Evolutionary conservation across 129 eudicot species (phyloP).

Genomic region (Artemisia annua): DNA sequence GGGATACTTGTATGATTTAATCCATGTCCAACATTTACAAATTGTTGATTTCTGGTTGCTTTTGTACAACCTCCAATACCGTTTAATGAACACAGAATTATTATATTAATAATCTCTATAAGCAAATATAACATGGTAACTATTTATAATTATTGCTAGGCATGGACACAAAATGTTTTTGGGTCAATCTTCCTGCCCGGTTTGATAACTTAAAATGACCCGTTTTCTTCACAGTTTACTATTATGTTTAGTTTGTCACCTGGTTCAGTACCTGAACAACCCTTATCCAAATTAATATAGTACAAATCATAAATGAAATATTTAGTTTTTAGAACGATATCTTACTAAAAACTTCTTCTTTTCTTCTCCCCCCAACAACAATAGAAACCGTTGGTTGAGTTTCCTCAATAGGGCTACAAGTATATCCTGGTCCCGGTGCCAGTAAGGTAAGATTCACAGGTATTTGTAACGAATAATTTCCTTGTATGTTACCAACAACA

Average conservation of each 20-base stretch:
- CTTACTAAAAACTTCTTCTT: slow-evolving; percentile 80
- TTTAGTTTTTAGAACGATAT: background rate
- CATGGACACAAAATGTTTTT: no score
- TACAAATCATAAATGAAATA: background rate
- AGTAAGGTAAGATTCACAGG: slow-evolving; percentile 61
- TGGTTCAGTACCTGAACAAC: background rate
- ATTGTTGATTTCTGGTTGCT: no score
- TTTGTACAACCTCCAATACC: no score
- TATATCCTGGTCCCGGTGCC: slow-evolving; percentile 75
- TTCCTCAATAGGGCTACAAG: slow-evolving; percentile 56
- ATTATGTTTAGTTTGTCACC: background rate
- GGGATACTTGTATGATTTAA: background rate
- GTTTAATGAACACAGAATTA: background rate
- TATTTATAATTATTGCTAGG: no score
- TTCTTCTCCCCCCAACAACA: slow-evolving; percentile 51
- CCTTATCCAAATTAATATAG: background rate
- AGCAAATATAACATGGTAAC: no score
- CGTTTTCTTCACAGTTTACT: no score
- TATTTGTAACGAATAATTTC: slow-evolving; percentile 29
- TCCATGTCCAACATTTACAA: background rate
- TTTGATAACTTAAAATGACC: no score
- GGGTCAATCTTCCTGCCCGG: no score
- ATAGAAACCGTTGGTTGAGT: slow-evolving; percentile 54
- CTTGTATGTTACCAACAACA: slow-evolving; percentile 60
- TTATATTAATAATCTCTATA: background rate